These are phyloP conservation scores for Fusarium sp. DNA, from an alignment of 2,329 filamentous ascomycete species.

Conservation along the genomic window DNA sequence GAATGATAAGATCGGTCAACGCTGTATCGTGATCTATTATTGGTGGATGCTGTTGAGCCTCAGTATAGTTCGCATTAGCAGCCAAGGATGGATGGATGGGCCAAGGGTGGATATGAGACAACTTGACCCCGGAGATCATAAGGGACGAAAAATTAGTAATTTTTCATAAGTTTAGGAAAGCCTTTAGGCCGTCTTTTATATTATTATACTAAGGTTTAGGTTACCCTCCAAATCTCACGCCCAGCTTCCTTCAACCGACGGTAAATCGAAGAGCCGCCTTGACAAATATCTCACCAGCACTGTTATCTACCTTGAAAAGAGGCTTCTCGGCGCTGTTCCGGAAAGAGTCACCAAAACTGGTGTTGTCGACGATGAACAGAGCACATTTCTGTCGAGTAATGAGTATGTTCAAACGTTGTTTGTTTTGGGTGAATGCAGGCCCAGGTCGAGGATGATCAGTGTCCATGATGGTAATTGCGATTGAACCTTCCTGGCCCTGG, in stretches of 20 bases:
- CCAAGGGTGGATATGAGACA: too few relatives aligned
- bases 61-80: not conserved
- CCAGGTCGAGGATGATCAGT: not conserved
- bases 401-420: not conserved
- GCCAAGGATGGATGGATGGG: too few relatives aligned
- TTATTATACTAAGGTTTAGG: not conserved
- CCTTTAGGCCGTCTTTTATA: not conserved
- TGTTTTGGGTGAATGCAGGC: not conserved
- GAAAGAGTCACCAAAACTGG: not conserved
- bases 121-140: not conserved
- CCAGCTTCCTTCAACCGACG: not conserved
- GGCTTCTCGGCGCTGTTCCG: not conserved
- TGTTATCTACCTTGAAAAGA: not conserved
- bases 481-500: not conserved
- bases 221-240: not conserved
- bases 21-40: not conserved
- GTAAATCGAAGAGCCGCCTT: not conserved
- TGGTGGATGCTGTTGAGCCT: not conserved
- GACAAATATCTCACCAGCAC: not conserved
- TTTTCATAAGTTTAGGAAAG: not conserved
- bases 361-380: not conserved
- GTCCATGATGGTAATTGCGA: not conserved
- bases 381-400: not conserved
- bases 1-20: not conserved
- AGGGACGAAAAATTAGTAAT: not conserved